A percentile compares a stretch with the other conserved stretches of the same genome.
Evolutionary conservation across 2,329 filamentous ascomycete species (phyloP).

Genomic region (Esteya vermicola): DNA sequence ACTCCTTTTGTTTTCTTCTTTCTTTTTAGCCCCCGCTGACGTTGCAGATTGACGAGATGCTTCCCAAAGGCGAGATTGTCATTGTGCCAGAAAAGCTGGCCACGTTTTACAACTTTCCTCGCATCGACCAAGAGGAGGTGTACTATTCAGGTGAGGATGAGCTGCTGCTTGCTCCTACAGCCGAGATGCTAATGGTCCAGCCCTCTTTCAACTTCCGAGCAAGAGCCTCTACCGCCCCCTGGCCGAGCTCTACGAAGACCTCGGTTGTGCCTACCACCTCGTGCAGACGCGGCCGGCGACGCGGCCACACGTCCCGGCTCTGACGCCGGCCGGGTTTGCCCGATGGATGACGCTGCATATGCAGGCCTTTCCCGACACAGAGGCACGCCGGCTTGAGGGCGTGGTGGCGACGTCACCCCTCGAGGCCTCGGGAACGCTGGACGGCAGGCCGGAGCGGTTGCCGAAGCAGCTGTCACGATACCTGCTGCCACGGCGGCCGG

Average conservation of each 20-base stretch:
- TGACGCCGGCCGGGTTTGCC: constrained; percentile 55
- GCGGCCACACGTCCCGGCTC: constrained; percentile 44
- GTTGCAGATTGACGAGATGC: constrained; percentile 50
- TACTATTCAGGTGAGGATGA: constrained; percentile 46
- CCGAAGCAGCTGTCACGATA: constrained; percentile 66
- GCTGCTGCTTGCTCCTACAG: too few species aligned
- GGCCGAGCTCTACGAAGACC: constrained; percentile 35
- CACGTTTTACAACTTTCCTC: constrained; percentile 56
- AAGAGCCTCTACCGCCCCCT: constrained; percentile 2
- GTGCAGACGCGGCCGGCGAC: constrained; percentile 38
- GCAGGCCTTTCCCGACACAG: constrained; percentile 60
- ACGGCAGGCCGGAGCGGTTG: constrained; percentile 55
- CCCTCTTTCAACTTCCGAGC: constrained; percentile 31
- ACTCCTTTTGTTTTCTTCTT: too few species aligned
- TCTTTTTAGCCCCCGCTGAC: too few species aligned
- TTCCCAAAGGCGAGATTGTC: constrained; percentile 53
- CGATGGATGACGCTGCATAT: constrained; percentile 62
- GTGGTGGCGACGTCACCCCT: constrained; percentile 61
- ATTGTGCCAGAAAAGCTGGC: constrained; percentile 64
- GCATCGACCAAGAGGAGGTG: constrained; percentile 49
- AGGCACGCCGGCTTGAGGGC: constrained; percentile 54
- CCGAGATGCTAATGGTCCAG: constrained; percentile 15
- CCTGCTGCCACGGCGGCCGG: constrained; percentile 49
- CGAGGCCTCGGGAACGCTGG: constrained; percentile 31
- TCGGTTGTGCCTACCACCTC: constrained; percentile 50